Evolutionary conservation across 495 filamentous ascomycete species (phyloP).

Genomic region (Chaetomidium leptoderma): DNA sequence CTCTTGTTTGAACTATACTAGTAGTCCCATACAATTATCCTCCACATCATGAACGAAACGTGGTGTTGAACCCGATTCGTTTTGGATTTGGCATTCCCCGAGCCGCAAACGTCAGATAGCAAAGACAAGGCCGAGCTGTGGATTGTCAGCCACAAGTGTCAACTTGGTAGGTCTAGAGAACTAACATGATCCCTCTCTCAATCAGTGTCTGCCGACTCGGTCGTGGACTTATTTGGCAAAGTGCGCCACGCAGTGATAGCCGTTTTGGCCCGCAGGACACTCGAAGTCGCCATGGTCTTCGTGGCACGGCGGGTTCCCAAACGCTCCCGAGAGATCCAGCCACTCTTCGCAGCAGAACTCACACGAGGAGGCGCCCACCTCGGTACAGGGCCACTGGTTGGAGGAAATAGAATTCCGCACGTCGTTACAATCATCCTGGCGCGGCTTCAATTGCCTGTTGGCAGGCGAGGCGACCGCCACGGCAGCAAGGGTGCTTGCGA

Average conservation of each 20-base stretch:
- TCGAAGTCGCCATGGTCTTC: neutral
- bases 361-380: neutral
- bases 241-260: constrained; percentile 1
- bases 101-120: too few species aligned
- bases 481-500: constrained; percentile 21
- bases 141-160: neutral
- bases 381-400: neutral
- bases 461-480: neutral
- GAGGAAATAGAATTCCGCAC: neutral
- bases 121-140: too few species aligned
- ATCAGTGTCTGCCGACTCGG: too few species aligned
- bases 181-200: too few species aligned
- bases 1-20: too few species aligned
- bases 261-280: neutral
- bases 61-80: too few species aligned
- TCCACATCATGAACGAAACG: too few species aligned
- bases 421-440: neutral
- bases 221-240: too few species aligned
- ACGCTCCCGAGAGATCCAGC: neutral
- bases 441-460: neutral
- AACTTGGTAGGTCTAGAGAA: too few species aligned
- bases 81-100: too few species aligned
- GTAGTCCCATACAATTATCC: too few species aligned
- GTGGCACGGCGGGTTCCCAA: neutral
- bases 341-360: neutral